A percentile compares a stretch with the other conserved stretches of the same genome.
These are phyloP conservation scores for Asterionellopsis glacialis DNA, from an alignment of 108 stramenopile species.

Conservation along the genomic window DNA sequence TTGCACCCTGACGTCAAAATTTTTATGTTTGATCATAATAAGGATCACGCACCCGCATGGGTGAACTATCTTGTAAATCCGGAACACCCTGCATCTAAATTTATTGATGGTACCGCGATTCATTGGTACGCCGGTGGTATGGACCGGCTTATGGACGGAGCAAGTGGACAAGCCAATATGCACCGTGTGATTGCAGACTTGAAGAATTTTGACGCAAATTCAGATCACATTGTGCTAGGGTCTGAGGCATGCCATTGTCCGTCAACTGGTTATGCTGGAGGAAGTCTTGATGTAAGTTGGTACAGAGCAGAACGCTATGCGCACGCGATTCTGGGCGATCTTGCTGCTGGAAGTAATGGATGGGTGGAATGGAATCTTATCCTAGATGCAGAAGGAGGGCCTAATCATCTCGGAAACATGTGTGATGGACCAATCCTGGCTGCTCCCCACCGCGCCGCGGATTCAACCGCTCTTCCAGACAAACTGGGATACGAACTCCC, in stretches of 20 bases:
- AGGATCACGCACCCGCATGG: conserved; percentile 88
- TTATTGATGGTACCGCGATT: conserved; percentile 87
- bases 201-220: conserved; percentile 23
- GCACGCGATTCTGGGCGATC: conserved; percentile 89
- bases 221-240: conserved; percentile 50
- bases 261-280: conserved; percentile 76
- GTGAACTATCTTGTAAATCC: conserved; percentile 38
- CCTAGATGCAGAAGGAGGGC: conserved; percentile 83
- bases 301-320: conserved; percentile 84
- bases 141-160: conserved; percentile 88
- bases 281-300: conserved; percentile 70
- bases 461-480: conserved; percentile 10
- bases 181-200: conserved; percentile 57
- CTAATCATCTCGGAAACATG: conserved; percentile 88
- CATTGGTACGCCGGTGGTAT: conserved; percentile 93
- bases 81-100: conserved; percentile 47
- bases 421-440: conserved; percentile 88
- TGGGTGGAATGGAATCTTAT: conserved; percentile 93
- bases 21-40: conserved; percentile 95
- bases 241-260: conserved; percentile 83
- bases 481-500: conserved; percentile 30
- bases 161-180: conserved; percentile 73
- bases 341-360: conserved; percentile 85
- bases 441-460: conserved; percentile 70
- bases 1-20: conserved; percentile 85